Evolutionary conservation across 768 basidiomycete species (phyloP).

Genomic region (Termitomyces sp.): DNA sequence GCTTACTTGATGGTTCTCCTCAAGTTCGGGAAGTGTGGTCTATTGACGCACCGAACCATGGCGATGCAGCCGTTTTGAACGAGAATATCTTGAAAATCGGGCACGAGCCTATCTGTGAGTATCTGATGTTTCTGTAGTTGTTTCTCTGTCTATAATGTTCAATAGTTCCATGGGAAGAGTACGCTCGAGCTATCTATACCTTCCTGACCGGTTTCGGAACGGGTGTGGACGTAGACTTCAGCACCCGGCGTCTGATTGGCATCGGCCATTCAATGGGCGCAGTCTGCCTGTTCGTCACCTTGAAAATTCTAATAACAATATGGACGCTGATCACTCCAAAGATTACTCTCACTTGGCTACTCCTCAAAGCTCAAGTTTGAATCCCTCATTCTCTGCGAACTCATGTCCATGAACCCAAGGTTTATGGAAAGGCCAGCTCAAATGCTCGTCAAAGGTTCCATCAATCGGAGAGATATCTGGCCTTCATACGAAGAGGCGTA

Average conservation of each 20-base stretch:
- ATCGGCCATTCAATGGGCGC: conserved; percentile 56
- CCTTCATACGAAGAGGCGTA: conserved; percentile 43
- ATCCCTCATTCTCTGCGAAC: conserved; percentile 38
- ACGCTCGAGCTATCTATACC: conserved; percentile 38
- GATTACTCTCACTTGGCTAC: conserved; percentile 36
- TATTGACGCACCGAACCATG: conserved; percentile 50
- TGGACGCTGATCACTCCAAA: conserved; percentile 9
- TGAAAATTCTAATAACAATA: not conserved
- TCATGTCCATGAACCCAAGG: conserved; percentile 29
- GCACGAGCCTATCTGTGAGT: conserved; percentile 37
- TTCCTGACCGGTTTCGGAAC: conserved; percentile 42
- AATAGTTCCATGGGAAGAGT: conserved; percentile 50
- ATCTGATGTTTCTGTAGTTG: not conserved
- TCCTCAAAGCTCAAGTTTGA: conserved; percentile 31
- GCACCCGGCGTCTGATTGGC: conserved; percentile 38
- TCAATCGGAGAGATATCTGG: conserved; percentile 45
- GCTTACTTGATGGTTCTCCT: conserved; percentile 17
- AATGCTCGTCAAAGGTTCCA: conserved; percentile 25
- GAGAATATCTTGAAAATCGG: conserved; percentile 34
- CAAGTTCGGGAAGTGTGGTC: conserved; percentile 45
- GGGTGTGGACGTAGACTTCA: conserved; percentile 46
- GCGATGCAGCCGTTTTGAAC: conserved; percentile 45
- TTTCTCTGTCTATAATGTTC: not conserved
- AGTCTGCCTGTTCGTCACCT: conserved; percentile 31
- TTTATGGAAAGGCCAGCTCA: conserved; percentile 9